phyloP scores from a whole-genome alignment of 345 rosid genomes.

The Orychophragmus violaceus region DNA sequence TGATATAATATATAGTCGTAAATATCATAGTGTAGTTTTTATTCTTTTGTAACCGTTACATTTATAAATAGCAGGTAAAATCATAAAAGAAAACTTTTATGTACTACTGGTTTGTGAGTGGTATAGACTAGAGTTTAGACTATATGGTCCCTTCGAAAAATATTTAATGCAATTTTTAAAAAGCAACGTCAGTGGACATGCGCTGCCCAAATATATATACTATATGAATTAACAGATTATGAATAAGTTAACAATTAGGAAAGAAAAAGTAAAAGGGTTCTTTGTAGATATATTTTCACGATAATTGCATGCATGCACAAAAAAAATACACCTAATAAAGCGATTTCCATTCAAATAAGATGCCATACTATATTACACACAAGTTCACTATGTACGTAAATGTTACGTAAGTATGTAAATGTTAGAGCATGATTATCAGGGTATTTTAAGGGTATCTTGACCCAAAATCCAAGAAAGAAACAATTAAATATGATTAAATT shows the following conservation, averaged over 20 bases:
- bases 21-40: background rate
- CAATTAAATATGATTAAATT: too few species aligned
- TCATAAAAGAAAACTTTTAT: background rate
- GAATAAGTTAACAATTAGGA: slow-evolving; percentile 3
- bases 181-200: slow-evolving; percentile 24
- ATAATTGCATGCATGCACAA: slow-evolving; percentile 23
- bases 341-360: background rate
- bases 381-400: too few species aligned
- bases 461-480: too few species aligned
- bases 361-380: too few species aligned
- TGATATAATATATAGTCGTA: background rate
- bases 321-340: slow-evolving; percentile 26
- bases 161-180: slow-evolving; percentile 9
- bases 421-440: too few species aligned
- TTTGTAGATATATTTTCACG: slow-evolving; percentile 30
- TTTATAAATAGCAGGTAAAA: background rate
- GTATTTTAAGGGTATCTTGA: too few species aligned
- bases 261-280: slow-evolving; percentile 1
- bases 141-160: slow-evolving; percentile 16
- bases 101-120: background rate
- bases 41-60: background rate
- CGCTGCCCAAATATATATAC: slow-evolving; percentile 9
- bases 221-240: background rate
- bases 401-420: too few species aligned
- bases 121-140: slow-evolving; percentile 14